Evolutionary conservation across 306 rosid genomes (phyloP).

Genomic region (Rosa persica): DNA sequence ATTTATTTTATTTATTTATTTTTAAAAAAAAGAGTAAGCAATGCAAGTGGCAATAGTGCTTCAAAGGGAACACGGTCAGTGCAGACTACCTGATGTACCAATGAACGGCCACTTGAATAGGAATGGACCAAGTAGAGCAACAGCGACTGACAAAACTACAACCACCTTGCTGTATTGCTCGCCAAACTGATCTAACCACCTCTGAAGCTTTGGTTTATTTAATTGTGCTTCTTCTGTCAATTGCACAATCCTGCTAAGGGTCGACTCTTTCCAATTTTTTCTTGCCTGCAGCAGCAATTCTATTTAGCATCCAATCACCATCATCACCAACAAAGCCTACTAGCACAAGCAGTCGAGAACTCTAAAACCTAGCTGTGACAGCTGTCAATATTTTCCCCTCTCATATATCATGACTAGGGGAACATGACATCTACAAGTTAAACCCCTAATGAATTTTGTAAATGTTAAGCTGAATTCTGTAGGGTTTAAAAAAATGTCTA

Average conservation of each 20-base stretch:
- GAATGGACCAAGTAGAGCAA: constrained; percentile 88
- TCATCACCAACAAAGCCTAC: constrained; percentile 20
- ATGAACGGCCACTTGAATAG: constrained; percentile 94
- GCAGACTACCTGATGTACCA: constrained; percentile 67
- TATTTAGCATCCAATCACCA: constrained; percentile 14
- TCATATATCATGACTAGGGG: neutral
- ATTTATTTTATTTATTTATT: too few species aligned
- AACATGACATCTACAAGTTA: constrained; percentile 4
- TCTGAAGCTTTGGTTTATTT: constrained; percentile 91
- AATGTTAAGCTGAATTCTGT: neutral
- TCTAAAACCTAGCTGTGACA: constrained; percentile 7
- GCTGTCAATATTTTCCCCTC: neutral
- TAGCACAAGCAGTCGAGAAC: constrained; percentile 6
- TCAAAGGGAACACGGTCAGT: too few species aligned
- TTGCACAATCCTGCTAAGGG: constrained; percentile 86
- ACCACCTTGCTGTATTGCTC: constrained; percentile 94
- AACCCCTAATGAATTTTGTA: neutral
- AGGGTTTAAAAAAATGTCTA: neutral
- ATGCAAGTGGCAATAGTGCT: too few species aligned
- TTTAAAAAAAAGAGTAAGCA: neutral
- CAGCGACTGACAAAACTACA: constrained; percentile 73
- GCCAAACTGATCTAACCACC: constrained; percentile 98
- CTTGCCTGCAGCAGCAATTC: constrained; percentile 52
- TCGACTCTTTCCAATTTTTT: constrained; percentile 91
- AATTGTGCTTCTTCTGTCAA: constrained; percentile 94